phyloP scores from a whole-genome alignment of 371 early-diverging fungal genomes.

The Mortierella sp. region DNA sequence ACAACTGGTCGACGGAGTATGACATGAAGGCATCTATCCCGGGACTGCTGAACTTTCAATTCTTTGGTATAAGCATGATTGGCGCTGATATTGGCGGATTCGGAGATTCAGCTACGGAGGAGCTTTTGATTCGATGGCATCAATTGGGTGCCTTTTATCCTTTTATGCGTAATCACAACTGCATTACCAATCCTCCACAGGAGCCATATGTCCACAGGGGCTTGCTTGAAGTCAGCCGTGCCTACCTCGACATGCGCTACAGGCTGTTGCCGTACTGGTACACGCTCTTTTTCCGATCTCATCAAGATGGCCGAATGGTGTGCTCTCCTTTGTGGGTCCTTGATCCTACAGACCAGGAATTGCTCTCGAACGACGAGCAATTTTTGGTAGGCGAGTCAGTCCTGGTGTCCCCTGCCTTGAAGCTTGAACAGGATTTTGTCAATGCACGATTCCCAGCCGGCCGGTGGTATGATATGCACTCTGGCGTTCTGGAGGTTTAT shows the following conservation, averaged over 20 bases:
- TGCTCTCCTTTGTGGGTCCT: conserved; percentile 63
- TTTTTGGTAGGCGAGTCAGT: conserved; percentile 67
- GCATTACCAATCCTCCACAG: conserved; percentile 61
- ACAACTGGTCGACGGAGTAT: conserved; percentile 60
- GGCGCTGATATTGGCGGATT: conserved; percentile 85
- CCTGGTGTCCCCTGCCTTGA: conserved; percentile 70
- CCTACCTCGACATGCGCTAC: conserved; percentile 71
- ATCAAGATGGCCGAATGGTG: conserved; percentile 59
- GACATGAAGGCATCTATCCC: conserved; percentile 69
- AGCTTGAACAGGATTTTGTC: conserved; percentile 58
- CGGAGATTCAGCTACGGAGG: conserved; percentile 66
- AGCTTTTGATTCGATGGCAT: conserved; percentile 78
- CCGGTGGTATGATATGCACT: conserved; percentile 67
- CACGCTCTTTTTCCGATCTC: conserved; percentile 72
- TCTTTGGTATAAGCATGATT: conserved; percentile 76
- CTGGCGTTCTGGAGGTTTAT: conserved; percentile 15
- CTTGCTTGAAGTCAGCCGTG: conserved; percentile 64
- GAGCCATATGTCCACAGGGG: conserved; percentile 70
- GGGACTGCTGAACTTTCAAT: conserved; percentile 72
- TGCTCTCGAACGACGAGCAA: conserved; percentile 59
- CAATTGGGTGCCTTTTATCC: conserved; percentile 69
- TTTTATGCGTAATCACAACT: conserved; percentile 78
- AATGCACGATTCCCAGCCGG: conserved; percentile 68
- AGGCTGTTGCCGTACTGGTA: conserved; percentile 76
- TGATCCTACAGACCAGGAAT: conserved; percentile 34